Evolutionary conservation across 2,329 filamentous ascomycete genomes (phyloP), one percentile per base, ranked within the genome.

Genomic region (Knufia fluminis): DNA sequence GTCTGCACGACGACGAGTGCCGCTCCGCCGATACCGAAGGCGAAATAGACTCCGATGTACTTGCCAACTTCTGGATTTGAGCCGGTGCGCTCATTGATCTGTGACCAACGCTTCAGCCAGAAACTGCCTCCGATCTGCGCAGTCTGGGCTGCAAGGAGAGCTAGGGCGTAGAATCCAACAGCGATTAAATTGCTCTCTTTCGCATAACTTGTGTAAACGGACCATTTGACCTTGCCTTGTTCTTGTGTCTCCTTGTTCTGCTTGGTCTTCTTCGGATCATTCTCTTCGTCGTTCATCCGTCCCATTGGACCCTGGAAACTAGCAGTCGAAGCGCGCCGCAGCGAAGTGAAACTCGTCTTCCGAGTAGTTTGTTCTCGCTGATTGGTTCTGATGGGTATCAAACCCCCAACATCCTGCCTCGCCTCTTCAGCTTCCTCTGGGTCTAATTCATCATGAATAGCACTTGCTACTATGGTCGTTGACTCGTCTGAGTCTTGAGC

Each of bases 201-300:
- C 50, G 92, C 94, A 62, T 98, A 98, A 68, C 96, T 90, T 16
- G 75, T 73, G 63, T 98, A 98, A 23, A 98, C 91, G 56, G 82
- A 78, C 90, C 92, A 97, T 68, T 96, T 97, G 59, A 98, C 92
- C 66, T 97, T 96, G 61, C 92, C 92, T 69, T 98, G 89, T 66
- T 98, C 89, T 1, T 80, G 78, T 57, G 85, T 84, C 66, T 98
- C 92, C 68, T 95, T 94, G 50, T 75, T 77, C 67, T 96, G 90
- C 63, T 83, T 87, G 39, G 85, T 89, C 69, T 87, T 91, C 61
- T 83, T 72, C 22, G 48, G 64, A 57, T 72, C 76, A 2, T 78
- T 79, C 46, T 86, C 81, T 68, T 97, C 89, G 59, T 97, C 91
- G 0, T 75, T 78, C 26, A 91, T 68, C 67, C 92, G 95, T 58